Evolutionary conservation across 257 asterid species (phyloP), one percentile per base, ranked within the genome.

Genomic region (Ilex asprella): DNA sequence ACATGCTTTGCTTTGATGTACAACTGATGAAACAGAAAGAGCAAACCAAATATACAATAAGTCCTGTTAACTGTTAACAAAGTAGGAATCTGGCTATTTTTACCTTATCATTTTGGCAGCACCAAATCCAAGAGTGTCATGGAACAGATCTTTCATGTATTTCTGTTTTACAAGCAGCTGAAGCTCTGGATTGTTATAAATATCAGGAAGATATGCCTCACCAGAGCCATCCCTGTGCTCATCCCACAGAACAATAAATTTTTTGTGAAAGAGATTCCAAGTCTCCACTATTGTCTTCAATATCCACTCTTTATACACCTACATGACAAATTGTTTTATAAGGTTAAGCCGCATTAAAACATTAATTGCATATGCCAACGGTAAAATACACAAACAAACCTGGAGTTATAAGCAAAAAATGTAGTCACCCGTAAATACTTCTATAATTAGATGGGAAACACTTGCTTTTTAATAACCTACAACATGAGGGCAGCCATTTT

Each of bases 71-170:
- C 16, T 59, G 27, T 51, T 27, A 56, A 53, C 41, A 57, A 12
- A 39, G 43, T 55, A 13, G 63, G 41, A 51, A 70, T 47, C 39
- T 1, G 8, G 0, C 16, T 16, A 54, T 60, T 68, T 35, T 35
- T 65, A 89, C 97, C 99, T 87, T 75, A 89, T 89, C 96, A 92
- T 92, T 81, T 92, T 92, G 73, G 97, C 97, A 69, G 96, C 83
- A 62, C 96, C 97, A 72, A 89, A 92, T 73, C 99, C 99, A 56
- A 89, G 95, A 61, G 82, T 70, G 64, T 92, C 99, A 14, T 80
- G 96, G 71, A 92, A 78, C 72, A 92, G 76, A 29, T 87, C 91
- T 50, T 75, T 77, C 96, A 89, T 86, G 52, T 85, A 89, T 69
- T 75, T 85, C 72, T 73, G 78, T 70, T 80, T 82, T 5, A 79